Evolutionary conservation across 2,329 filamentous ascomycete genomes (phyloP).

Genomic region (Stenocarpella maydis): DNA sequence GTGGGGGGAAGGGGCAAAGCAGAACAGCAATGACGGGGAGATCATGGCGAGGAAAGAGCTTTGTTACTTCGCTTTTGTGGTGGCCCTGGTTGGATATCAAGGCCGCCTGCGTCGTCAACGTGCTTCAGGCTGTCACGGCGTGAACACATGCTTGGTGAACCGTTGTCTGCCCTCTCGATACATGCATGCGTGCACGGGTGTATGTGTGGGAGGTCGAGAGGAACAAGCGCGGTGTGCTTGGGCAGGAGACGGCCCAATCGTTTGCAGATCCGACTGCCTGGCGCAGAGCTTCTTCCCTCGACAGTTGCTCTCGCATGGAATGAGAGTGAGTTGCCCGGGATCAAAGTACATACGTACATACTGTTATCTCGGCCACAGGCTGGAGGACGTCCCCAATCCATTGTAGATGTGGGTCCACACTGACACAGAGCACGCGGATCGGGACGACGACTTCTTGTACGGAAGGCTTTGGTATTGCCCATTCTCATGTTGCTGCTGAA

Average conservation of each 20-base stretch:
- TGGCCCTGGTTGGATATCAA: neutral
- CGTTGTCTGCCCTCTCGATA: neutral
- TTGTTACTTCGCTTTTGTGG: constrained; percentile 28
- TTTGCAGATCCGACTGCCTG: neutral
- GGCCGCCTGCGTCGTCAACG: neutral
- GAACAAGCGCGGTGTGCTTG: neutral
- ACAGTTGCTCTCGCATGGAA: neutral
- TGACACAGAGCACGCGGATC: too few species aligned
- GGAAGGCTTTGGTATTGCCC: constrained; percentile 27
- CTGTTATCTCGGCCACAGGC: too few species aligned
- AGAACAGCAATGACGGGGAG: neutral
- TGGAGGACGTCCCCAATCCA: too few species aligned
- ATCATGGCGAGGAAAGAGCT: neutral
- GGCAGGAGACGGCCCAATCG: neutral
- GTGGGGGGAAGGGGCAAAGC: neutral
- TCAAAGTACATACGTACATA: too few species aligned
- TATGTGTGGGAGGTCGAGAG: neutral
- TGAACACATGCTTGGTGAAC: neutral
- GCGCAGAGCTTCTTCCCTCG: neutral
- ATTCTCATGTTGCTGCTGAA: constrained; percentile 29
- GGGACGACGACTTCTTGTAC: neutral
- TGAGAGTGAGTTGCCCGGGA: too few species aligned
- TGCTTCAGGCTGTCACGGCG: neutral
- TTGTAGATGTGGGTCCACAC: neutral
- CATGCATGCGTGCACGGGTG: too few species aligned